A percentile compares a stretch with the other conserved stretches of the same genome.
Conservation (phyloP, 768 basidiomycete genomes). For the Auricularia auricula-judae region DNA sequence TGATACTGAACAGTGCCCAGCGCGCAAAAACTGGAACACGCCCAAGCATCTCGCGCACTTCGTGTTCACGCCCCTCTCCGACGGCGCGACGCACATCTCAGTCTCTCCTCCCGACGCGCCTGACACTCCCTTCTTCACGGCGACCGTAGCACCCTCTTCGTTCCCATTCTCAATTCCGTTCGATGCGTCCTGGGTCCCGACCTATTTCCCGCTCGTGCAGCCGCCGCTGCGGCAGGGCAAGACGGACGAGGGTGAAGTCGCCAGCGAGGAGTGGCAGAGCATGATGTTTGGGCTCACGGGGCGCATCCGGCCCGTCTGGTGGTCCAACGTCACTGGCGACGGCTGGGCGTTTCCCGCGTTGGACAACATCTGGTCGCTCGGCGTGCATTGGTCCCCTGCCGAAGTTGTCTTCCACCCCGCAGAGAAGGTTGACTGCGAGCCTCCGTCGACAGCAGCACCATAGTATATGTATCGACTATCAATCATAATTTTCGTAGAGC, state of each 20-base stretch:
- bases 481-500: too few relatives aligned
- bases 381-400: background rate
- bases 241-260: background rate
- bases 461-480: too few relatives aligned
- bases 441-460: background rate
- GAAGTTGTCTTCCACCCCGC: background rate
- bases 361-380: background rate
- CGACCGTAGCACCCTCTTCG: background rate
- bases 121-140: background rate
- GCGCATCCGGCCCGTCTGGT: background rate
- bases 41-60: constrained; percentile 9
- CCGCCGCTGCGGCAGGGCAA: background rate
- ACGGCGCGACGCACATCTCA: background rate
- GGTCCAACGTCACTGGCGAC: background rate
- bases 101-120: background rate
- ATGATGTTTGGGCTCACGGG: background rate
- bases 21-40: constrained; percentile 10
- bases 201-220: background rate
- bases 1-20: background rate
- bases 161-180: background rate
- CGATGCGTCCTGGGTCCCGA: background rate
- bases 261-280: background rate
- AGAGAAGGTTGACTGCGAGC: background rate
- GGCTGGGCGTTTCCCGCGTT: background rate
- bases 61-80: constrained; percentile 3